Evolutionary conservation across 805 yeast genomes (phyloP).

Genomic region (Kazachstania taianensis): DNA sequence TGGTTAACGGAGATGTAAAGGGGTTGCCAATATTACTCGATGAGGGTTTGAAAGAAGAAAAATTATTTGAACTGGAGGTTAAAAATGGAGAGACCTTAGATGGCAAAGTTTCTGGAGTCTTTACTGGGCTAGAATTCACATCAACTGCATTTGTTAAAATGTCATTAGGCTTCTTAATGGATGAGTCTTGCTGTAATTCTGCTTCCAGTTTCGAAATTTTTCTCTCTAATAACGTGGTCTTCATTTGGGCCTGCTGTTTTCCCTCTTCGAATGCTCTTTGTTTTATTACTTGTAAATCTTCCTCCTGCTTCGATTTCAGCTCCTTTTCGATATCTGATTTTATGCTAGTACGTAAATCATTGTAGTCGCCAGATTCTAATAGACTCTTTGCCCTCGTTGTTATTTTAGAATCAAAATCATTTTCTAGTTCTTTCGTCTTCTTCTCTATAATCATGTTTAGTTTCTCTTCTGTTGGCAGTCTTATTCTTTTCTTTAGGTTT

Average conservation of each 20-base stretch:
- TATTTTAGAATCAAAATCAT: slow-evolving; percentile 8
- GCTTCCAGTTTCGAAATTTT: slow-evolving; percentile 22
- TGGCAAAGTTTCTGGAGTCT: neutral
- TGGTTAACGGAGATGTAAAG: slow-evolving; percentile 1
- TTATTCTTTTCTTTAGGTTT: slow-evolving; percentile 39
- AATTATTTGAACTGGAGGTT: neutral
- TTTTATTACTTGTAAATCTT: slow-evolving; percentile 6
- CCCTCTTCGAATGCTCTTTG: slow-evolving; percentile 19
- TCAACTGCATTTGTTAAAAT: no score
- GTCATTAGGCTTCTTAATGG: no score
- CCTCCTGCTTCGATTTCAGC: slow-evolving; percentile 6
- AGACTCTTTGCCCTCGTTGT: slow-evolving; percentile 7
- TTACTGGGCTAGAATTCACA: no score
- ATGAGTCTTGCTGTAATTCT: no score
- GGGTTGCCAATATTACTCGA: neutral
- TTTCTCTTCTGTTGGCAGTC: slow-evolving; percentile 35
- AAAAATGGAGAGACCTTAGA: slow-evolving; percentile 1
- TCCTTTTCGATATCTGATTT: slow-evolving; percentile 11
- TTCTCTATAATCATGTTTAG: slow-evolving; percentile 41
- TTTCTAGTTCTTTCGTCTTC: slow-evolving; percentile 19
- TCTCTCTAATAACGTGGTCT: slow-evolving; percentile 21
- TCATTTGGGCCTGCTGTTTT: slow-evolving; percentile 14
- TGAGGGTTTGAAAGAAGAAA: slow-evolving; percentile 2
- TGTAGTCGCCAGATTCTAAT: slow-evolving; percentile 4
- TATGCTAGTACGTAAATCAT: slow-evolving; percentile 4